phyloP scores from a whole-genome alignment of 2,329 filamentous ascomycete species.

The Pseudogymnoascus sp. region DNA sequence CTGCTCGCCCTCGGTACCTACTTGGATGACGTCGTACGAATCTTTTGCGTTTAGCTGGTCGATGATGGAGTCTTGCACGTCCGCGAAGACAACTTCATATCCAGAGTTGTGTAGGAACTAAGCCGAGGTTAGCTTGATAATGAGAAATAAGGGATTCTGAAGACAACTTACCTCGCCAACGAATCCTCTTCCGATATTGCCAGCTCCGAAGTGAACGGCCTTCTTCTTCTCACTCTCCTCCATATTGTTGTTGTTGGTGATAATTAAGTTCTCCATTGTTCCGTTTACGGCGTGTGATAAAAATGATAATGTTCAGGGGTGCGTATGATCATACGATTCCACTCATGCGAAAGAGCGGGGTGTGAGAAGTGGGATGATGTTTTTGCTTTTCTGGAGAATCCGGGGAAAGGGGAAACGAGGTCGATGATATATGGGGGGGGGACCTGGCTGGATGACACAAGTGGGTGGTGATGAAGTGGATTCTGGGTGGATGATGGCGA shows the following conservation, averaged over 20 bases:
- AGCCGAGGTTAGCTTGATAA: neutral
- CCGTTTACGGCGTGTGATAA: neutral
- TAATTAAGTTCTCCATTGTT: neutral
- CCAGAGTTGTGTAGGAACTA: slow-evolving; percentile 83
- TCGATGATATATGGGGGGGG: neutral
- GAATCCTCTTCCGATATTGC: slow-evolving; percentile 59
- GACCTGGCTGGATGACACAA: neutral
- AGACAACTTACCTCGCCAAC: slow-evolving; percentile 25
- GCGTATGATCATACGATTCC: neutral
- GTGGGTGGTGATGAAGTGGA: slow-evolving; percentile 4
- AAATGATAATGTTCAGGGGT: neutral
- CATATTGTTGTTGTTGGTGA: neutral
- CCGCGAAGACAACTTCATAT: slow-evolving; percentile 93
- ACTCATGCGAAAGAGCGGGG: neutral
- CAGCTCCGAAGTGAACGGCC: slow-evolving; percentile 77
- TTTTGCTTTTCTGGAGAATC: neutral
- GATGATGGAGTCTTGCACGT: slow-evolving; percentile 81
- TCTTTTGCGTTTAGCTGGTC: slow-evolving; percentile 64
- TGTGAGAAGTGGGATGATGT: neutral
- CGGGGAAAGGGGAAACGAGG: neutral
- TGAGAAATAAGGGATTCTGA: neutral
- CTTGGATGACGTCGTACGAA: slow-evolving; percentile 87
- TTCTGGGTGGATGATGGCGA: neutral
- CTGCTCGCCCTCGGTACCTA: slow-evolving; percentile 72
- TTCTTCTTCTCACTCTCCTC: slow-evolving; percentile 39